Conservation (phyloP, 108 stramenopile species). For the Nitzschia putrida region DNA sequence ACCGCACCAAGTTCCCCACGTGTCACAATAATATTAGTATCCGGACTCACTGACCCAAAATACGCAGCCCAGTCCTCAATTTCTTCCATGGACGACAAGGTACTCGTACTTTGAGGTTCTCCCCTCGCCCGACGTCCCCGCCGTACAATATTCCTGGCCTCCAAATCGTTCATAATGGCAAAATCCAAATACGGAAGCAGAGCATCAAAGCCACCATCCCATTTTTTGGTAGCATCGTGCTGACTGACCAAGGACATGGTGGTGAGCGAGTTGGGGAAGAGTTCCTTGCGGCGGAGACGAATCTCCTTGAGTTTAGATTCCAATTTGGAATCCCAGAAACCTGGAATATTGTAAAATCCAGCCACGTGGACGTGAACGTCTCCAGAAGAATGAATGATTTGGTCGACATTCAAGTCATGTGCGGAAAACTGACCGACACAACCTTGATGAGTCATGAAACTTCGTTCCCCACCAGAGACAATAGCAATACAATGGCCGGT, state of each 20-base stretch:
- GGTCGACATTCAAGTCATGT: slow-evolving; percentile 40
- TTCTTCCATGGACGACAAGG: slow-evolving; percentile 13
- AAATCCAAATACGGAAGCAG: slow-evolving; percentile 63
- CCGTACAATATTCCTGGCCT: slow-evolving; percentile 51
- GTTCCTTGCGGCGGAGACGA: slow-evolving; percentile 15
- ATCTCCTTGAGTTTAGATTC: slow-evolving; percentile 37
- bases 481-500: slow-evolving; percentile 81
- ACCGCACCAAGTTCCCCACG: slow-evolving; percentile 60
- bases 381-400: slow-evolving; percentile 12
- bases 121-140: neutral
- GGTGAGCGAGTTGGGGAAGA: slow-evolving; percentile 13
- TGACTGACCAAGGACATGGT: slow-evolving; percentile 69
- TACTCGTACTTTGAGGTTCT: neutral
- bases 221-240: slow-evolving; percentile 69
- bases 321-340: slow-evolving; percentile 63
- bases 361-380: slow-evolving; percentile 65
- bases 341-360: slow-evolving; percentile 71
- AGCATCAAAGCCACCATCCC: slow-evolving; percentile 72
- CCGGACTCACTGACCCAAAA: slow-evolving; percentile 34
- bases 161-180: slow-evolving; percentile 71
- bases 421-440: slow-evolving; percentile 63
- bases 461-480: slow-evolving; percentile 63
- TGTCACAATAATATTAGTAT: slow-evolving; percentile 62
- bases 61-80: slow-evolving; percentile 47
- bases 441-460: slow-evolving; percentile 78